Percentiles rank a stretch among this genome's conserved stretches.
These are phyloP conservation scores for Ceratocystis albifundus DNA, from an alignment of 2,329 filamentous ascomycete genomes.

Conservation along the genomic window DNA sequence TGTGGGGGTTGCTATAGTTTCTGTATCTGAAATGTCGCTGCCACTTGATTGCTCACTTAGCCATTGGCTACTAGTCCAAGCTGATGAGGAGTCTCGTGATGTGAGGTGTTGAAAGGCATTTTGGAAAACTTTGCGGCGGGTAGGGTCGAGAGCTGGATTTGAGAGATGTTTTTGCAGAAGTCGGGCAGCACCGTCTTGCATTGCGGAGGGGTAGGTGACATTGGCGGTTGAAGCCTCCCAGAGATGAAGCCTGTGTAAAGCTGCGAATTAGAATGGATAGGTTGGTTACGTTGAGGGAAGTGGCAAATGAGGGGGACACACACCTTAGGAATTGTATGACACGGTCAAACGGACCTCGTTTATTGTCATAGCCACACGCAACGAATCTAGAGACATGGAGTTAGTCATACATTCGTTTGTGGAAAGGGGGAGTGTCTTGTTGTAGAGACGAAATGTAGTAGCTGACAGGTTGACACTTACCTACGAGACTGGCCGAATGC, in stretches of 20 bases:
- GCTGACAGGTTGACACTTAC: constrained; percentile 24
- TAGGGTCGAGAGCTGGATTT: constrained; percentile 26
- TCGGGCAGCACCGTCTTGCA: constrained; percentile 52
- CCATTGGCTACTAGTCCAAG: constrained; percentile 67
- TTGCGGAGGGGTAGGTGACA: constrained; percentile 54
- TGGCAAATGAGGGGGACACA: constrained; percentile 13
- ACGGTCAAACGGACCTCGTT: constrained; percentile 41
- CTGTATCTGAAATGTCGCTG: constrained; percentile 56
- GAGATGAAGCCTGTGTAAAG: constrained; percentile 36
- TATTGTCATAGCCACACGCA: constrained; percentile 47
- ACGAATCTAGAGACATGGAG: constrained; percentile 37
- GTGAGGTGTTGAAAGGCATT: constrained; percentile 44
- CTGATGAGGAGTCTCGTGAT: constrained; percentile 37
- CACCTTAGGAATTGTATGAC: constrained; percentile 48
- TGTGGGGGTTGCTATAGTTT: constrained; percentile 43
- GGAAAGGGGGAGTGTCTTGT: too few species aligned
- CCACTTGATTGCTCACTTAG: constrained; percentile 63
- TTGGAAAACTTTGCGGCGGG: constrained; percentile 37
- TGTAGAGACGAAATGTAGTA: background rate
- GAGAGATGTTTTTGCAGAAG: constrained; percentile 38
- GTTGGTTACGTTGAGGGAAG: too few species aligned
- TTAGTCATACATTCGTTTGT: background rate
- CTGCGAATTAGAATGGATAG: background rate
- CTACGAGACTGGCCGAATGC: constrained; percentile 48
- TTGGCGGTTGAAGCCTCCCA: constrained; percentile 50